Percentiles rank a stretch among this genome's conserved stretches.
Conservation (phyloP, 2,329 filamentous ascomycete genomes). For the Trichoderma polysporum region DNA sequence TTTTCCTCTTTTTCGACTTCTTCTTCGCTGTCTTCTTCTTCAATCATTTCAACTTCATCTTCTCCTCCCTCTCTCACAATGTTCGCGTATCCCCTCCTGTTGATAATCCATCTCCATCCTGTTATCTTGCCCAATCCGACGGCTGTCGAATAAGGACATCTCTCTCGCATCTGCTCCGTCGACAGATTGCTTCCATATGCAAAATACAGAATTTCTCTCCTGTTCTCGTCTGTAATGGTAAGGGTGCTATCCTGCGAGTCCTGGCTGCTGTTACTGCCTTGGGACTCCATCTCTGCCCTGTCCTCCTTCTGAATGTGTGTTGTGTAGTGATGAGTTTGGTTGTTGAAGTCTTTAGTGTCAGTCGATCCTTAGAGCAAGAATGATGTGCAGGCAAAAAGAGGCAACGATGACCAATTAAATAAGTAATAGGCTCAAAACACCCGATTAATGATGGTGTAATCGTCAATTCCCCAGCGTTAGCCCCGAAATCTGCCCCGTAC, state of each 20-base stretch:
- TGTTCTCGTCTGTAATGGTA: slow-evolving; percentile 37
- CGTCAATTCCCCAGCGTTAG: background rate
- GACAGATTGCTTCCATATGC: slow-evolving; percentile 72
- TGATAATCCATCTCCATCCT: slow-evolving; percentile 66
- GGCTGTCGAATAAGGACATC: slow-evolving; percentile 59
- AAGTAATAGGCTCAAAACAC: background rate
- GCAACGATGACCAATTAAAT: background rate
- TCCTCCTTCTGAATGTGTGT: background rate
- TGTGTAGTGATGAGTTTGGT: background rate
- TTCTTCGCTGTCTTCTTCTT: background rate
- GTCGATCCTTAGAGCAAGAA: background rate
- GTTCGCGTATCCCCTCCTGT: slow-evolving; percentile 66
- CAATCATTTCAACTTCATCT: background rate
- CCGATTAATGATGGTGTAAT: background rate
- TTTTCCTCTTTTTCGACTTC: background rate
- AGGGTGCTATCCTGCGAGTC: slow-evolving; percentile 38
- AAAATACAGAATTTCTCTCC: slow-evolving; percentile 57
- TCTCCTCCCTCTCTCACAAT: slow-evolving; percentile 42
- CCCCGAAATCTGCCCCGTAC: background rate
- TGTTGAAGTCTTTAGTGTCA: background rate
- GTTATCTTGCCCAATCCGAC: slow-evolving; percentile 57
- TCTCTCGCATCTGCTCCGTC: slow-evolving; percentile 60
- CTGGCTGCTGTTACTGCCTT: slow-evolving; percentile 35
- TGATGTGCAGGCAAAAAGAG: background rate
- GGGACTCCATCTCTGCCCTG: slow-evolving; percentile 28